Evolutionary conservation across 208 protist genomes (phyloP), one percentile per base, ranked within the genome.

Genomic region (Leishmania gerbilli): DNA sequence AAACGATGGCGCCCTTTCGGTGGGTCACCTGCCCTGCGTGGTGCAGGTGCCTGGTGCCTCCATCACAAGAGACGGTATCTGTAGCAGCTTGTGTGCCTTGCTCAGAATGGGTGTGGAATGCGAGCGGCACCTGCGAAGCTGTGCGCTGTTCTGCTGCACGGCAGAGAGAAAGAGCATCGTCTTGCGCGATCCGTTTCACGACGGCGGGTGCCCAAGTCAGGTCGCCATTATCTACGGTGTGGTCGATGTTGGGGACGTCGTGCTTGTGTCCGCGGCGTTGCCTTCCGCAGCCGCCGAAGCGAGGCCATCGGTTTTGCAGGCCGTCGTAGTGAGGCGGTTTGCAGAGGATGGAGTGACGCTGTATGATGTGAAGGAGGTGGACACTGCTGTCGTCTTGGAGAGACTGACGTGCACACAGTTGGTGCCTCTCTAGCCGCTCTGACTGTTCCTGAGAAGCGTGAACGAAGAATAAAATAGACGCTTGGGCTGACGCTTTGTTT

Each of bases 321-420:
- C 85, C 8, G 85, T 92, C 24, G 83, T 92, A 3, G 76, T 79
- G 11, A 75, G 88, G 6, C 77, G 79, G 31, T 81, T 68, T 62
- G 68, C 82, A 24, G 79, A 87, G 64, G 81, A 89, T 37, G 84
- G 85, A 21, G 53, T 88, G 55, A 17, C 88, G 6, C 83, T 84
- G 19, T 92, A 87, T 74, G 90, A 92, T 79, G 82, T 91, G 31
- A 82, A 87, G 40, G 88, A 92, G 40, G 37, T 83, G 8, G 76
- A 79, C 58, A 77, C 86, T 62, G 49, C 74, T 77, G 47, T 84
- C 9, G 42, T 89, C 69, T 62, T 90, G 68, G 77, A 88, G 64
- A 75, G 78, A 34, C 81, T 91, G 37, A 85, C 79, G 4, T 92
- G 90, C 80, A 84, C 82, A 31, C 84, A 90, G 34, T 74, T 91